These are phyloP conservation scores for Aristolochia contorta DNA, from an alignment of 164 flowering plant genomes.

Conservation along the genomic window DNA sequence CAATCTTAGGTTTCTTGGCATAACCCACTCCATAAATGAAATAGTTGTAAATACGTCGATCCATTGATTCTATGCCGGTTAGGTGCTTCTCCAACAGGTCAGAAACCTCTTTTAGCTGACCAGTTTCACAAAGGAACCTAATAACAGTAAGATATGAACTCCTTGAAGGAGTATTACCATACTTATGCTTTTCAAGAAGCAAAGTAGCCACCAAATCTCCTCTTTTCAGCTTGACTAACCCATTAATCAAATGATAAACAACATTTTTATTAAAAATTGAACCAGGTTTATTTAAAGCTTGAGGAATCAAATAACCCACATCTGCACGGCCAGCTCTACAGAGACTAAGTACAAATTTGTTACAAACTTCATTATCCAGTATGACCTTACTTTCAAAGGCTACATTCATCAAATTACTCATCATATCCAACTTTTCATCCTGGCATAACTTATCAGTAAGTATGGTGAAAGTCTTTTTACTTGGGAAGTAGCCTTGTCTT, in stretches of 20 bases:
- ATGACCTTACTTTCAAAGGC: conserved; percentile 29
- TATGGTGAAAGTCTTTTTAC: conserved; percentile 35
- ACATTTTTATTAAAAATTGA: conserved; percentile 14
- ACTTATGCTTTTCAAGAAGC: conserved; percentile 67
- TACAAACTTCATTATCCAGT: conserved; percentile 27
- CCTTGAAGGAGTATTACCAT: conserved; percentile 36
- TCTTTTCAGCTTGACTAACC: conserved; percentile 31
- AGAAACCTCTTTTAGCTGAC: conserved; percentile 34
- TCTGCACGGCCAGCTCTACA: conserved; percentile 42
- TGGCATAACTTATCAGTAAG: conserved; percentile 54
- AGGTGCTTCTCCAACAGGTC: conserved; percentile 50
- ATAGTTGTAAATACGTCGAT: conserved; percentile 22
- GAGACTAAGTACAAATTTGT: conserved; percentile 41
- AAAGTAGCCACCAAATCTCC: conserved; percentile 61
- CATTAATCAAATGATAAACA: conserved; percentile 36
- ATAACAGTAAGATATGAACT: conserved; percentile 42
- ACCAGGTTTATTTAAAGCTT: conserved; percentile 19
- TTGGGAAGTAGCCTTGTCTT: conserved; percentile 52
- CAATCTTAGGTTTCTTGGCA: conserved; percentile 46
- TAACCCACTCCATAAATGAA: conserved; percentile 75
- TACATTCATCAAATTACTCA: conserved; percentile 42
- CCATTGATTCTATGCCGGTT: conserved; percentile 14
- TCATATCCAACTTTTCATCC: conserved; percentile 50
- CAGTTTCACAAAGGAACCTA: conserved; percentile 27
- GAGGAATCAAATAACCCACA: conserved; percentile 45